These are phyloP conservation scores for Calonectria pseudoreteaudii DNA, from an alignment of 2,329 filamentous ascomycete genomes.

Conservation along the genomic window DNA sequence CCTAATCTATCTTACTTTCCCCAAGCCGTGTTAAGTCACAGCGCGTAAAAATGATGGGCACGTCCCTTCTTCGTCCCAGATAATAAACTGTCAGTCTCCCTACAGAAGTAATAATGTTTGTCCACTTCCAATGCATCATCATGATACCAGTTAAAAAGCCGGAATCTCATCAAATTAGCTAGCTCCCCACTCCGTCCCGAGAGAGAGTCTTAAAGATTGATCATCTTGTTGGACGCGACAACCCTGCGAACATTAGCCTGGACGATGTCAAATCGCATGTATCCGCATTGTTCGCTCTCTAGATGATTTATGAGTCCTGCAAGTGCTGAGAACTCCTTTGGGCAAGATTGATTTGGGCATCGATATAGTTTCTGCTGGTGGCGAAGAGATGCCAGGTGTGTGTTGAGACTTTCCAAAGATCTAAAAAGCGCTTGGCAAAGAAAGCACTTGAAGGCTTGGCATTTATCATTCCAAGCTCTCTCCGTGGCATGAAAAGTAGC, in stretches of 20 bases:
- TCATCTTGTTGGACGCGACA: slow-evolving; percentile 22
- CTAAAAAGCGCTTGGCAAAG: slow-evolving; percentile 62
- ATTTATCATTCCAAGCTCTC: slow-evolving; percentile 55
- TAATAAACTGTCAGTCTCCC: neutral
- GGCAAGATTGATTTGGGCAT: slow-evolving; percentile 52
- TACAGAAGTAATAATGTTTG: neutral
- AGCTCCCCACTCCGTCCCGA: no score
- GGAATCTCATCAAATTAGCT: neutral
- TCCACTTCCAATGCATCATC: neutral
- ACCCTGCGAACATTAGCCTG: slow-evolving; percentile 45
- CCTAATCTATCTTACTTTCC: neutral
- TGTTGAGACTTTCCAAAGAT: slow-evolving; percentile 52
- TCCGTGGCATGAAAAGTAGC: slow-evolving; percentile 52
- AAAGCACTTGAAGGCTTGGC: slow-evolving; percentile 41
- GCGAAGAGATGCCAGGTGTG: slow-evolving; percentile 65
- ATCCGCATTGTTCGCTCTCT: slow-evolving; percentile 57
- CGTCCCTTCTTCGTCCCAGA: neutral
- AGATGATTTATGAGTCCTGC: slow-evolving; percentile 56
- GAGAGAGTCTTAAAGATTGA: slow-evolving; percentile 16
- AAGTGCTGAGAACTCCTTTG: slow-evolving; percentile 52
- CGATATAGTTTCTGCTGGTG: slow-evolving; percentile 55
- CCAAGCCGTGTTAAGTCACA: neutral
- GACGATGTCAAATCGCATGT: slow-evolving; percentile 52
- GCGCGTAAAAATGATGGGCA: neutral
- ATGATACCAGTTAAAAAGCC: neutral